A percentile compares a stretch with the other conserved stretches of the same genome.
These are phyloP conservation scores for Tinospora cordifolia DNA, from an alignment of 164 flowering plant species.

Conservation along the genomic window DNA sequence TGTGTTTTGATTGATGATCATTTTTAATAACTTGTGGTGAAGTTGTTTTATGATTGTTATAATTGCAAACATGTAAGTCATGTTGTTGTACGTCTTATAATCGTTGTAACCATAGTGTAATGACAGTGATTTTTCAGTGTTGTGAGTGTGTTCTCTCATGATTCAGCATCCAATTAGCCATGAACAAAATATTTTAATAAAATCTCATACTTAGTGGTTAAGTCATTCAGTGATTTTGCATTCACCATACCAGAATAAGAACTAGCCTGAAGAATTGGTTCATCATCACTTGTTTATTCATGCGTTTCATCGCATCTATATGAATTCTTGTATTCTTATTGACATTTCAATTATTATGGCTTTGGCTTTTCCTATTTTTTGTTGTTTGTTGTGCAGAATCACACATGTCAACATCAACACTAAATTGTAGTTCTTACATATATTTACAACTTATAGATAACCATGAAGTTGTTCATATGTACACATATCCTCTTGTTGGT, in stretches of 20 bases:
- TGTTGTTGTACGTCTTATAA: not conserved
- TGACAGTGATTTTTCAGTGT: not conserved
- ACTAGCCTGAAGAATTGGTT: not conserved
- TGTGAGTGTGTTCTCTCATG: not conserved
- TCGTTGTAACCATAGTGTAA: not conserved
- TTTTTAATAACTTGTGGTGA: not conserved
- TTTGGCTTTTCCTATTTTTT: not conserved
- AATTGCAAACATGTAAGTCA: not conserved
- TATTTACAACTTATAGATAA: not conserved
- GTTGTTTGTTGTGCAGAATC: not conserved
- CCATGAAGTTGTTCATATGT: not conserved
- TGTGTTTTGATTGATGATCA: not conserved
- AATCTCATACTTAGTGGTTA: not conserved
- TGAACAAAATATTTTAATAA: not conserved
- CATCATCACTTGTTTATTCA: not conserved
- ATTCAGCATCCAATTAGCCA: not conserved
- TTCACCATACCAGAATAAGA: not conserved
- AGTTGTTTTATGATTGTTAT: not conserved
- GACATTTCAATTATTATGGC: not conserved
- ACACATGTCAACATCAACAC: not conserved
- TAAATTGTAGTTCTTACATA: not conserved
- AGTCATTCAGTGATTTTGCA: not conserved
- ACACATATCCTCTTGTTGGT: not conserved
- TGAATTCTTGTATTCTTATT: not conserved
- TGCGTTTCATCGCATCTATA: not conserved